These are phyloP conservation scores for Neofusicoccum sp. DNA, from an alignment of 2,329 filamentous ascomycete genomes.

Conservation along the genomic window DNA sequence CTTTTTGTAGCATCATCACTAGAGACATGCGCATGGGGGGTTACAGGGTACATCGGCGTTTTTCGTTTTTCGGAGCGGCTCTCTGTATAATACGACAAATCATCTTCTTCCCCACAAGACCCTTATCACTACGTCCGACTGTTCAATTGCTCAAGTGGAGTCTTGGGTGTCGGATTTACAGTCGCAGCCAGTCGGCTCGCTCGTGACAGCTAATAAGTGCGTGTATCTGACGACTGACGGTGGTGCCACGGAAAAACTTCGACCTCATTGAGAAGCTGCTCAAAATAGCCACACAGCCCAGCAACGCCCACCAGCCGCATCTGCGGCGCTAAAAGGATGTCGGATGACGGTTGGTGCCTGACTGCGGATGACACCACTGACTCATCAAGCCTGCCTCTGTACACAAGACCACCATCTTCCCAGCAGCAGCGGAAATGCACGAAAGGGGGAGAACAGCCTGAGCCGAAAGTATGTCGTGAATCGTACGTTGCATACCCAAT, in stretches of 20 bases:
- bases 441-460: not conserved
- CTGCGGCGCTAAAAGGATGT: not conserved
- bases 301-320: too few relatives aligned
- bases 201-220: too few relatives aligned
- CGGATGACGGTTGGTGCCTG: not conserved
- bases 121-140: not conserved
- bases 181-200: too few relatives aligned
- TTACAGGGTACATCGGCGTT: not conserved
- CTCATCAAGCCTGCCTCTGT: not conserved
- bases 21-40: conserved; percentile 1
- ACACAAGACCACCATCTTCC: not conserved
- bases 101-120: not conserved
- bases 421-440: not conserved
- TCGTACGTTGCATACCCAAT: not conserved
- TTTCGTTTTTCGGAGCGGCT: not conserved
- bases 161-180: not conserved
- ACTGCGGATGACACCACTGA: not conserved
- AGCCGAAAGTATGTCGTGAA: not conserved
- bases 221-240: too few relatives aligned
- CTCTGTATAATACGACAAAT: not conserved
- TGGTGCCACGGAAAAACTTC: too few relatives aligned
- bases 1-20: not conserved
- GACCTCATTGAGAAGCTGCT: too few relatives aligned
- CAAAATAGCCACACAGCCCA: too few relatives aligned
- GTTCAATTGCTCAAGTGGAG: not conserved